Base-by-base conservation (phyloP, 2,329 filamentous ascomycete species). In the Ophiosphaerella korrae region DNA sequence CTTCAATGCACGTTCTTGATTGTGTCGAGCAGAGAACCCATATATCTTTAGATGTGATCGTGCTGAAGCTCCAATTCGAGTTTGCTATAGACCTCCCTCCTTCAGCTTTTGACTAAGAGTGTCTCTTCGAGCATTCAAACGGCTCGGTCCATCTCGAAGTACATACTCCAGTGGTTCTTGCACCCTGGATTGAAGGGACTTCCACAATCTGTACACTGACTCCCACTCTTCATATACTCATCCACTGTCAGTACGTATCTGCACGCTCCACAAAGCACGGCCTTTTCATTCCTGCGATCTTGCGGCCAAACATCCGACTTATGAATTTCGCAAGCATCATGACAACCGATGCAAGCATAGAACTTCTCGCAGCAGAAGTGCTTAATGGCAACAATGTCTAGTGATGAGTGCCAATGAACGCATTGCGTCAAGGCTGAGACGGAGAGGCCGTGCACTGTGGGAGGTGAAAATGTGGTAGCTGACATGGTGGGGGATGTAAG, bases 381-480 rank as follows among this genome's bases (percentile, higher is more conserved):
- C 35, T 72, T 67, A 50, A 74, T 72, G 47, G 71, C 69, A 49
- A 74, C 70, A 51, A 72, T 70, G 60, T 73, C 71, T 42, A 72
- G 64, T 2, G 66, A 56, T 2, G 66, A 66, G 38, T 63, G 57
- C 53, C 60, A 74, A 48, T 74, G 71, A 8, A 56, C 11, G 52
- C 71, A 74, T 63, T 74, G 69, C 1, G 69, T 71, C 21, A 60
- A 47, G 3, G 63, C 50, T 1, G 66, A 66, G 6, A 73, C 48
- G 7, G 58, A 61, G 31, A 69, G 13, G 35, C 71, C 71, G 42
- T 68, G 52, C 6, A 72, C 57, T 5, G 23, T 39, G 3, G 63
- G 64, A 6, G 34, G 3, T 3, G 34, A 7, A 32, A 36, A 14
- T 24, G 5, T 16, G 24, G 39, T 36, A 5, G 38, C 9, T 21